Evolutionary conservation across 1,284 basidiomycete species (phyloP).

Genomic region (Puccinia polysora): DNA sequence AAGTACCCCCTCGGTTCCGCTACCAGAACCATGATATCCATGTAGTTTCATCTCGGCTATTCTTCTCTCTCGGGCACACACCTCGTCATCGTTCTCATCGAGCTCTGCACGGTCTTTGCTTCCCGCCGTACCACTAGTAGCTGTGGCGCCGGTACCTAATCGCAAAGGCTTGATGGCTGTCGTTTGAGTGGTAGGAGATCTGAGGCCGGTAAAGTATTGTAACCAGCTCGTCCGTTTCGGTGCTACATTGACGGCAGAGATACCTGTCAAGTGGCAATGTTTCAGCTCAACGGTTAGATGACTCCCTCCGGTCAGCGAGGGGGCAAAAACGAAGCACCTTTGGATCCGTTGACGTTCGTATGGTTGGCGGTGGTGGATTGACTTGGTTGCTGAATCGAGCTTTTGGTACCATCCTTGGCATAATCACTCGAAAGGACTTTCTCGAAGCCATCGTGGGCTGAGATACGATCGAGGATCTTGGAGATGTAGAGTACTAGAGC

Average conservation of each 20-base stretch:
- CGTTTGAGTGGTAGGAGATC: constrained; percentile 56
- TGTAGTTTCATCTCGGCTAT: constrained; percentile 84
- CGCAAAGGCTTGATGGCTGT: constrained; percentile 55
- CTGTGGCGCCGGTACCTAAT: constrained; percentile 67
- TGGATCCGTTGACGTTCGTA: constrained; percentile 65
- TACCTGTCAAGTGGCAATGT: constrained; percentile 1
- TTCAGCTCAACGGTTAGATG: not conserved
- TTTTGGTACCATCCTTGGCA: constrained; percentile 54
- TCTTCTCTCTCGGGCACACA: constrained; percentile 72
- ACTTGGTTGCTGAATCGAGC: constrained; percentile 46
- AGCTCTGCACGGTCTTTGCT: constrained; percentile 55
- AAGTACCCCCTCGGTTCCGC: not conserved
- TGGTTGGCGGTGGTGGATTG: constrained; percentile 62
- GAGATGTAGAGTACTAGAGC: constrained; percentile 86
- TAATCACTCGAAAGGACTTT: constrained; percentile 85
- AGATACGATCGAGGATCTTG: constrained; percentile 93
- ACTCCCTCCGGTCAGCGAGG: not conserved
- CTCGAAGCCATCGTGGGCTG: constrained; percentile 87
- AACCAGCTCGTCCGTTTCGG: constrained; percentile 31
- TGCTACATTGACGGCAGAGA: not conserved
- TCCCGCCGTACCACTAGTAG: constrained; percentile 58
- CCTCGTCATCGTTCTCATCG: constrained; percentile 82
- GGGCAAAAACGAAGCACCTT: not conserved
- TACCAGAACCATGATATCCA: constrained; percentile 56
- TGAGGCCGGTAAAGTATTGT: constrained; percentile 21